Evolutionary conservation across 257 asterid species (phyloP), one percentile per base, ranked within the genome.

Genomic region (Datura wrightii): DNA sequence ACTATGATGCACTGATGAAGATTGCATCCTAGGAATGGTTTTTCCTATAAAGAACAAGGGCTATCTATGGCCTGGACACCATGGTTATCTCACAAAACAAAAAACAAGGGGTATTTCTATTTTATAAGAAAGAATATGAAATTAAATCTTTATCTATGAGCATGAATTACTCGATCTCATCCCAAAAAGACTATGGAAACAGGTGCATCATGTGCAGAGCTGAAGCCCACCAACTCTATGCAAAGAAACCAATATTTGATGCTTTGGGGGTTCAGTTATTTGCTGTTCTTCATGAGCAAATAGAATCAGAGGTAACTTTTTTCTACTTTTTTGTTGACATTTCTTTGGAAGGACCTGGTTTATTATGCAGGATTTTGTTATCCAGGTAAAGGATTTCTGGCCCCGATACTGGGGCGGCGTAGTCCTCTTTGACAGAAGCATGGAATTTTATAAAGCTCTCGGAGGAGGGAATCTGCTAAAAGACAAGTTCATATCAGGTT

Each of bases 351-450:
- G 78, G 83, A 60, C 81, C 60, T 66, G 56, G 79, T 70, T 72
- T 50, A 84, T 80, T 39, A 9, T 81, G 63, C n/a, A 53, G 46
- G 34, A 62, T 19, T 41, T 46, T 69, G 58, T 54, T 16, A 76
- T 83, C 82, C 88, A 95, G 98, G 93, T 95, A 85, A 92, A 84
- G 83, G 95, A 92, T 79, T 95, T 93, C 93, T 95, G 98, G 98
- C 98, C 98, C 0, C 90, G 93, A 85, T 95, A 93, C 79, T 95
- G 98, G 98, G 98, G 98, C 52, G 98, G 98, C 0, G 90, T 39
- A 10, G 93, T 95, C 85, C 89, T 95, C 62, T 89, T 85, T 55
- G 98, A 95, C 87, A 86, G 84, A 78, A 89, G 92, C 7, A 91
- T 88, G 89, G 97, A 83, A 36, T 91, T 93, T 60, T 95, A 92